A percentile compares a stretch with the other conserved stretches of the same genome.
Evolutionary conservation across 176 grass and related monocot species (phyloP).

Genomic region (Oryza meyeriana): DNA sequence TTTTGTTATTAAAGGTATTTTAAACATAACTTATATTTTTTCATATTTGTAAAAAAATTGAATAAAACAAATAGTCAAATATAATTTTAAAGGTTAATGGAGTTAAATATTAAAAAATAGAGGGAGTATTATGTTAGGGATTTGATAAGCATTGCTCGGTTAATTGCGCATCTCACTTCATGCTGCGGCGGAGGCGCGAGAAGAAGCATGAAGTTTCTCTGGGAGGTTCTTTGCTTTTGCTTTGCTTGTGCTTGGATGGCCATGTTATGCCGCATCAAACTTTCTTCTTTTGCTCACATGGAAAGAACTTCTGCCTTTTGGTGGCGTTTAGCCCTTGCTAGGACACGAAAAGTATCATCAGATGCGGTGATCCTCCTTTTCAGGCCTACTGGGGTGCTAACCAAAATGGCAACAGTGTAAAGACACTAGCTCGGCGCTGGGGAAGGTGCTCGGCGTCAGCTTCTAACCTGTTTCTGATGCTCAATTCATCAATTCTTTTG

Average conservation of each 20-base stretch:
- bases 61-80: too few species aligned
- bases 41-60: too few species aligned
- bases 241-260: neutral
- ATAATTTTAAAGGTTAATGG: too few species aligned
- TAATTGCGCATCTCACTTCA: too few species aligned
- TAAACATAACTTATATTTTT: too few species aligned
- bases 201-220: too few species aligned
- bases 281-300: neutral
- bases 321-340: neutral
- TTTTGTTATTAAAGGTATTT: too few species aligned
- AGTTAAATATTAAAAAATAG: too few species aligned
- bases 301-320: neutral
- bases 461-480: too few species aligned
- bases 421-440: neutral
- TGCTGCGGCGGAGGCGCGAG: too few species aligned
- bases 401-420: neutral
- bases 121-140: neutral
- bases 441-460: too few species aligned
- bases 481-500: too few species aligned
- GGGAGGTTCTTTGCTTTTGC: slow-evolving; percentile 13
- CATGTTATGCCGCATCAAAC: neutral
- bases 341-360: slow-evolving; percentile 7
- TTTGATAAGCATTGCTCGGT: neutral
- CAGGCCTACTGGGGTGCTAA: neutral
- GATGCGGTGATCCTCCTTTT: neutral